These are phyloP conservation scores for Skeletonema grethae DNA, from an alignment of 108 stramenopile species.

Conservation along the genomic window DNA sequence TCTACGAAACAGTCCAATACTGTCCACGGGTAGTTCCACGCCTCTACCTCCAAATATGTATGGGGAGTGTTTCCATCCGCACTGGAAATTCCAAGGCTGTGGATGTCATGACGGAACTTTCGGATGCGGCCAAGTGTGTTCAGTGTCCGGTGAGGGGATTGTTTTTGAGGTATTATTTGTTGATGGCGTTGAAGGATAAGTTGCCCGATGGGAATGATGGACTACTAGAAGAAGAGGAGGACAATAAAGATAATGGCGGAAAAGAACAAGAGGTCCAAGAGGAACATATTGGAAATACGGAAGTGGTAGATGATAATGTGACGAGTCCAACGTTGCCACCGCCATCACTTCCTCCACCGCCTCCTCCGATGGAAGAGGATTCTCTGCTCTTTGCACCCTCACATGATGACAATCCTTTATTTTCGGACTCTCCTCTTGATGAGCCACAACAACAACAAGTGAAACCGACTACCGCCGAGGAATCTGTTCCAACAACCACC, in stretches of 20 bases:
- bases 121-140: constrained; percentile 96
- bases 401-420: constrained; percentile 4
- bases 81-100: constrained; percentile 66
- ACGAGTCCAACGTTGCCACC: constrained; percentile 3
- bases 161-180: constrained; percentile 96
- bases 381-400: constrained; percentile 2
- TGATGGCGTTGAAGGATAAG: constrained; percentile 88
- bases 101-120: constrained; percentile 93
- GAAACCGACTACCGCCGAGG: neutral
- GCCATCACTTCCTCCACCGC: constrained; percentile 15
- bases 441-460: neutral
- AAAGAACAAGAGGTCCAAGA: too few species aligned
- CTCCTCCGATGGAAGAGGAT: constrained; percentile 10
- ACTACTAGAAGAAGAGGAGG: constrained; percentile 40
- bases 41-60: constrained; percentile 97
- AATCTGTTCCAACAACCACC: neutral
- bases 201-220: constrained; percentile 84
- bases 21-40: constrained; percentile 95
- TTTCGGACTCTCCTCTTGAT: constrained; percentile 17
- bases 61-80: constrained; percentile 93
- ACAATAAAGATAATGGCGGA: neutral
- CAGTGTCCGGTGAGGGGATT: constrained; percentile 98
- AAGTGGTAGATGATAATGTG: constrained; percentile 15
- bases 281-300: too few species aligned
- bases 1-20: constrained; percentile 94